Percentiles rank a stretch among this genome's conserved stretches.
These are phyloP conservation scores for Candida pseudoglaebosa DNA, from an alignment of 805 yeast species.

Conservation along the genomic window DNA sequence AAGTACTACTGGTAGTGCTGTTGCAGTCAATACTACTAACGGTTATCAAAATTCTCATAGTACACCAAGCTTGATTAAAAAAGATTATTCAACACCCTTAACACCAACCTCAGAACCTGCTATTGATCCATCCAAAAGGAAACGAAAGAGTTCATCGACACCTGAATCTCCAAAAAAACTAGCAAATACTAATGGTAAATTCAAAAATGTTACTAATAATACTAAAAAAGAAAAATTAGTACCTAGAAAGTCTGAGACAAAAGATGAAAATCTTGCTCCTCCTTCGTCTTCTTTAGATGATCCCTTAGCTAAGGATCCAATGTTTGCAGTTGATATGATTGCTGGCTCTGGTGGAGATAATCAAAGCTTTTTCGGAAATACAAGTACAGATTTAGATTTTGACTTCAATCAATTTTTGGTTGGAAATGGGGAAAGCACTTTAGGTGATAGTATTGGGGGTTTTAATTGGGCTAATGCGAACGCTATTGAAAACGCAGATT, in stretches of 20 bases:
- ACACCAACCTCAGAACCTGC: constrained; percentile 40
- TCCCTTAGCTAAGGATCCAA: constrained; percentile 19
- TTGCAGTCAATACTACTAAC: constrained; percentile 15
- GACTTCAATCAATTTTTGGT: constrained; percentile 42
- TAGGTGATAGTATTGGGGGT: constrained; percentile 32
- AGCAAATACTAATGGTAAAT: constrained; percentile 11
- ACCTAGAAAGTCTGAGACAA: constrained; percentile 22
- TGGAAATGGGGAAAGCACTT: constrained; percentile 24
- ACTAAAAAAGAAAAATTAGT: constrained; percentile 22
- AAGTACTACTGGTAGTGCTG: constrained; percentile 13
- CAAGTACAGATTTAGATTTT: constrained; percentile 38
- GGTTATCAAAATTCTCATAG: constrained; percentile 4
- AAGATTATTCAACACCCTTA: constrained; percentile 35
- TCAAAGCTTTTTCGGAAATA: constrained; percentile 34
- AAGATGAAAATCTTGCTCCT: constrained; percentile 21
- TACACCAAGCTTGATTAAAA: constrained; percentile 26
- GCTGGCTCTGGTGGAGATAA: constrained; percentile 42
- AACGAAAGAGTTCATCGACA: constrained; percentile 22
- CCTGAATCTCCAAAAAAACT: constrained; percentile 36
- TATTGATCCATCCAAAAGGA: constrained; percentile 21
- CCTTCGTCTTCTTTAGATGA: constrained; percentile 18
- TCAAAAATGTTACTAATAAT: constrained; percentile 6
- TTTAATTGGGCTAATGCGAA: constrained; percentile 40
- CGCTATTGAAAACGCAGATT: constrained; percentile 21
- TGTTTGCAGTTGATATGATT: constrained; percentile 33